These are phyloP conservation scores for Penicillium antarcticum DNA, from an alignment of 495 filamentous ascomycete genomes.

Conservation along the genomic window DNA sequence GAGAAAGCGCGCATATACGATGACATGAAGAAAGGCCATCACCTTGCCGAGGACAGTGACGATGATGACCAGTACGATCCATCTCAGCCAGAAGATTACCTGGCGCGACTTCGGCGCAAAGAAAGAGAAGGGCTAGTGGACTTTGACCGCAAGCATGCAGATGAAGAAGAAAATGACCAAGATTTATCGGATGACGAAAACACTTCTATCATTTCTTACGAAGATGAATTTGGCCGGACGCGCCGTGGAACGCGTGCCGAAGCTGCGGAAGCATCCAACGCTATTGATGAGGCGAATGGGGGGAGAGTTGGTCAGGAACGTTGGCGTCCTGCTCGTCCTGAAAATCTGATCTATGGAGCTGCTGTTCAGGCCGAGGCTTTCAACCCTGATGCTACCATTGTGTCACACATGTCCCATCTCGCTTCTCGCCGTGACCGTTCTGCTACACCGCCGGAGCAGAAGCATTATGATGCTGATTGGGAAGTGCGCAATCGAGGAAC, in stretches of 20 bases:
- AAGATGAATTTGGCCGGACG: conserved; percentile 85
- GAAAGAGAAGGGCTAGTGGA: conserved; percentile 67
- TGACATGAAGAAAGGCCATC: conserved; percentile 73
- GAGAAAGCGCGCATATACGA: conserved; percentile 83
- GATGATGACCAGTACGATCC: conserved; percentile 43
- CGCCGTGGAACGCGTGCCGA: conserved; percentile 63
- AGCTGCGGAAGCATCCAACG: conserved; percentile 52
- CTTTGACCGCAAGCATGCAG: conserved; percentile 93
- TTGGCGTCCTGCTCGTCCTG: conserved; percentile 61
- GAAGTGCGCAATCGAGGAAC: conserved; percentile 86
- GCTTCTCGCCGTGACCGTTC: conserved; percentile 71
- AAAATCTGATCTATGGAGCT: conserved; percentile 76
- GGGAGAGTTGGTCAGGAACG: conserved; percentile 41
- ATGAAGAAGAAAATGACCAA: conserved; percentile 45
- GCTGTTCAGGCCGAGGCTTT: conserved; percentile 80
- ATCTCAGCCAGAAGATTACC: conserved; percentile 20
- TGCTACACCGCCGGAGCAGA: conserved; percentile 69
- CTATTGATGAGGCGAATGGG: conserved; percentile 38
- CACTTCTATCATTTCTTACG: conserved; percentile 70
- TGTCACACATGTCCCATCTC: conserved; percentile 64
- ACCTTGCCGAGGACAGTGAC: conserved; percentile 36
- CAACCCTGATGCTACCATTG: conserved; percentile 57
- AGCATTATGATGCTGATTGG: conserved; percentile 78
- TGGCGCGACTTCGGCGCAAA: conserved; percentile 32
- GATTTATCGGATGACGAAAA: conserved; percentile 40